These are phyloP conservation scores for Amauroascus niger DNA, from an alignment of 2,329 filamentous ascomycete species.

Conservation along the genomic window DNA sequence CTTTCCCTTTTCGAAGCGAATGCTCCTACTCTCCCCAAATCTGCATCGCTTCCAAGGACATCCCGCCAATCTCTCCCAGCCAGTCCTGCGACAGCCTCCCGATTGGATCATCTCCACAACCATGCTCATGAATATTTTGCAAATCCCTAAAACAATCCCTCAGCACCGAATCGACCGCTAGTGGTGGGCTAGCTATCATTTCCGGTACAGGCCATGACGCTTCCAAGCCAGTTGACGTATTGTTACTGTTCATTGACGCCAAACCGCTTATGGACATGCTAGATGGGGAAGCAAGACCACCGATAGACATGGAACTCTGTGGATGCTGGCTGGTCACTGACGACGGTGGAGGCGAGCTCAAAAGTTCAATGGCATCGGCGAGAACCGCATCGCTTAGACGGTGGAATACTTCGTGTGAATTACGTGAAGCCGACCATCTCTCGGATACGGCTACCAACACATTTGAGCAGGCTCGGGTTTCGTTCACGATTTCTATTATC, in stretches of 20 bases:
- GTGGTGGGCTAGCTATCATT: constrained; percentile 9
- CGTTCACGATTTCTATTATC: constrained; percentile 38
- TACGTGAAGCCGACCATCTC: constrained; percentile 34
- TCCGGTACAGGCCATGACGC: constrained; percentile 9
- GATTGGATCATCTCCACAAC: constrained; percentile 24
- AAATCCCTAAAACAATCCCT: constrained; percentile 33
- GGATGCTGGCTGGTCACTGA: constrained; percentile 8
- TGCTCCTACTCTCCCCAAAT: constrained; percentile 12
- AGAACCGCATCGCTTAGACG: constrained; percentile 37
- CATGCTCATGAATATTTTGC: constrained; percentile 20
- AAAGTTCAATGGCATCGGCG: constrained; percentile 31
- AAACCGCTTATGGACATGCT: constrained; percentile 11
- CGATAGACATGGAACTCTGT: background rate
- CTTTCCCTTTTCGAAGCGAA: background rate
- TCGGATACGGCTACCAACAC: constrained; percentile 39
- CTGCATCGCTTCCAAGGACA: constrained; percentile 14
- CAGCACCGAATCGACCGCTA: constrained; percentile 34
- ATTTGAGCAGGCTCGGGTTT: constrained; percentile 38
- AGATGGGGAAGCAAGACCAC: background rate
- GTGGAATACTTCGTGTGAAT: constrained; percentile 39
- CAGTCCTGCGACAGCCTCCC: constrained; percentile 29
- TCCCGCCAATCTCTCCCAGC: constrained; percentile 22
- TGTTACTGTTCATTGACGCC: constrained; percentile 2
- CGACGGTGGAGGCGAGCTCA: constrained; percentile 16
- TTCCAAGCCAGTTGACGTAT: background rate